Evolutionary conservation across 2,329 filamentous ascomycete genomes (phyloP).

Genomic region (Didymellaceae sp.): DNA sequence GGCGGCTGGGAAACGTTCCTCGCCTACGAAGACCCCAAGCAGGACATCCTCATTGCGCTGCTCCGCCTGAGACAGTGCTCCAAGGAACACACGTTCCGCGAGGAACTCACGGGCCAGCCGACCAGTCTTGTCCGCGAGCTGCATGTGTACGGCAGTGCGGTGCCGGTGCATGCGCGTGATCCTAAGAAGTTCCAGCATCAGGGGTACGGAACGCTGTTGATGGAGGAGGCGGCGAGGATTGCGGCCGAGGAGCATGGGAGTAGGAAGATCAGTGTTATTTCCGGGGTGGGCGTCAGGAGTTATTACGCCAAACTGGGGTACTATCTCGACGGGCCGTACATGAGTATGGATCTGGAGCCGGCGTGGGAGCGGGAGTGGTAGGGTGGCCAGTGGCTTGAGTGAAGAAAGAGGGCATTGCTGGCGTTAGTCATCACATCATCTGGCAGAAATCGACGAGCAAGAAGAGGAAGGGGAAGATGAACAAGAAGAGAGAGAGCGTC

Average conservation of each 20-base stretch:
- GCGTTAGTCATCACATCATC: not conserved
- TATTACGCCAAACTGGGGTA: conserved; percentile 96
- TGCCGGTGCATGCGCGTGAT: conserved; percentile 95
- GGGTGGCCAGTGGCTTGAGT: not conserved
- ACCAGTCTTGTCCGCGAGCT: conserved; percentile 92
- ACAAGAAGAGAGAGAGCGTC: not conserved
- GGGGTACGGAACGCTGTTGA: conserved; percentile 91
- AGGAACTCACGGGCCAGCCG: conserved; percentile 83
- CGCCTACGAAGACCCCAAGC: conserved; percentile 97
- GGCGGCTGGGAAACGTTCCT: conserved; percentile 98
- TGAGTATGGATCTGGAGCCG: conserved; percentile 47
- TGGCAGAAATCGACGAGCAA: not conserved
- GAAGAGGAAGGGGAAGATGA: not conserved
- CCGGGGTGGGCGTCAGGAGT: conserved; percentile 93
- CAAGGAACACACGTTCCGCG: conserved; percentile 87
- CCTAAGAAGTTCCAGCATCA: conserved; percentile 98
- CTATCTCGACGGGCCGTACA: conserved; percentile 87
- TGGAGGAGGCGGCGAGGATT: conserved; percentile 98
- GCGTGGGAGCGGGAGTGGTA: conserved; percentile 43
- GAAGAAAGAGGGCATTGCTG: not conserved
- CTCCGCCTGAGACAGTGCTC: conserved; percentile 90
- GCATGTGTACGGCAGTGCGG: conserved; percentile 95
- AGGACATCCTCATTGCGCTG: conserved; percentile 94
- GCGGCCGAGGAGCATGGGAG: conserved; percentile 94
- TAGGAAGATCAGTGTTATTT: conserved; percentile 94